phyloP scores from a whole-genome alignment of 192 early-diverging fungal species.

The Backusella tuberculispora region DNA sequence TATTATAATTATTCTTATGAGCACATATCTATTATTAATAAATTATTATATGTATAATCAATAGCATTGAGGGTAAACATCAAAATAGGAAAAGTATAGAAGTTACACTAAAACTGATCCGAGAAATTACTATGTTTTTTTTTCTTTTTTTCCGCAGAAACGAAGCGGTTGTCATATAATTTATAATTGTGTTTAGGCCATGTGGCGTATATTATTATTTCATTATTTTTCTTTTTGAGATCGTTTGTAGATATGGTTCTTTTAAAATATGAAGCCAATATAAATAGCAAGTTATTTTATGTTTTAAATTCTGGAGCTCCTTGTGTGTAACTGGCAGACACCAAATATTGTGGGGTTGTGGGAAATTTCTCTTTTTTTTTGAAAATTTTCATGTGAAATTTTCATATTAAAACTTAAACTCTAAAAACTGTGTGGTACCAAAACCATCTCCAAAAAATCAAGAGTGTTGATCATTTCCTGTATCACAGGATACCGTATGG shows the following conservation, averaged over 20 bases:
- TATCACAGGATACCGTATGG: background rate
- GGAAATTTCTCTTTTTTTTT: background rate
- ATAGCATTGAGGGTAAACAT: too few species aligned
- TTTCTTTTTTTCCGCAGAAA: background rate
- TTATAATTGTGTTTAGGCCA: too few species aligned
- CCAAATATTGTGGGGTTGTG: background rate
- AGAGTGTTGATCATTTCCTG: background rate
- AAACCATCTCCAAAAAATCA: background rate
- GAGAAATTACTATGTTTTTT: background rate
- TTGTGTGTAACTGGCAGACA: background rate
- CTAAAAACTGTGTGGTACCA: background rate
- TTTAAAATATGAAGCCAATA: too few species aligned
- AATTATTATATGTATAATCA: too few species aligned
- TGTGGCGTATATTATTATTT: background rate
- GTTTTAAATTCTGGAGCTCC: too few species aligned
- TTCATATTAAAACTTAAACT: conserved; percentile 14
- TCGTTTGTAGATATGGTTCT: background rate
- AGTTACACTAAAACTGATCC: too few species aligned
- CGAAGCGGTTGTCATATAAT: too few species aligned
- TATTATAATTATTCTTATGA: too few species aligned
- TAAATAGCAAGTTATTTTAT: too few species aligned
- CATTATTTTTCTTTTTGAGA: background rate
- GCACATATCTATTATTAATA: too few species aligned
- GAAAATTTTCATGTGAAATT: conserved; percentile 11
- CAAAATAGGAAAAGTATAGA: too few species aligned